Evolutionary conservation across 2,329 filamentous ascomycete species (phyloP).

Genomic region (Colletotrichum sp.): DNA sequence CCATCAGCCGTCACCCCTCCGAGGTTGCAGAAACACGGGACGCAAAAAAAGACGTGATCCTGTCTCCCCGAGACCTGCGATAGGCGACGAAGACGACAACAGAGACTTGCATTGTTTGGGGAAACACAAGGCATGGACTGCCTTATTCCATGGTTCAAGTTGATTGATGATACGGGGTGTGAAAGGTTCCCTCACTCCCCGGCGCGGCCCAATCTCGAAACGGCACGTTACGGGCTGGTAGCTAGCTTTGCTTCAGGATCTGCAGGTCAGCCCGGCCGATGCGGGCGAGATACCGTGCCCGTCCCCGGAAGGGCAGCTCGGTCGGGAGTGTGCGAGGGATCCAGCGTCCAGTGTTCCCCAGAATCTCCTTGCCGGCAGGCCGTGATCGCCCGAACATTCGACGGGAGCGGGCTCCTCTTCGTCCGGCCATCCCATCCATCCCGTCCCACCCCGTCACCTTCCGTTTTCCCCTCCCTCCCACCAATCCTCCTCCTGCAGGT

Average conservation of each 20-base stretch:
- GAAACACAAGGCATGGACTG: background rate
- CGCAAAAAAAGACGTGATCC: background rate
- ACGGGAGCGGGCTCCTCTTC: background rate
- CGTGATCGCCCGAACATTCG: conserved; percentile 6
- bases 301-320: background rate
- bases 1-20: background rate
- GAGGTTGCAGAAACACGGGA: background rate
- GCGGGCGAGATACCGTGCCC: background rate
- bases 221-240: background rate
- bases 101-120: background rate
- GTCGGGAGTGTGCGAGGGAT: background rate
- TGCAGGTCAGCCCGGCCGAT: conserved; percentile 3
- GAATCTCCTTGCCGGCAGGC: background rate
- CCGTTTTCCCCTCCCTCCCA: background rate
- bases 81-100: rapidly evolving
- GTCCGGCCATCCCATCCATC: background rate
- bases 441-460: background rate
- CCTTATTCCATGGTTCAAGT: background rate
- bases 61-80: background rate
- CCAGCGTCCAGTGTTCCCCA: background rate
- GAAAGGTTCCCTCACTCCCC: background rate
- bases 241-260: conserved; percentile 3
- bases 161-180: background rate
- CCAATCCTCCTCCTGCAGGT: background rate
- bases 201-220: background rate